Evolutionary conservation across 352 stramenopile genomes (phyloP).

Genomic region (Phytopythium oedochilum): DNA sequence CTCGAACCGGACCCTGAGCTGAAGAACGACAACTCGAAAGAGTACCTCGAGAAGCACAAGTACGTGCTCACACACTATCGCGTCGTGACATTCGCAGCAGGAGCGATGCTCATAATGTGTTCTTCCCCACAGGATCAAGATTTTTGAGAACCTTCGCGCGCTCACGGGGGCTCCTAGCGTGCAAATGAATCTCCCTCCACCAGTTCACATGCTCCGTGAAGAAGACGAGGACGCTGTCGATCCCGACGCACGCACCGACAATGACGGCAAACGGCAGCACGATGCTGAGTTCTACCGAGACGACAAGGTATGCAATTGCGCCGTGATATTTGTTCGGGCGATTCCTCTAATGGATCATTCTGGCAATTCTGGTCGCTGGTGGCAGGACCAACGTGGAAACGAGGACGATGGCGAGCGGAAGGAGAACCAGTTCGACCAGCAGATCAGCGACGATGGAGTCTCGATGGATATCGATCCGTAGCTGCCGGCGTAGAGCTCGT

Average conservation of each 20-base stretch:
- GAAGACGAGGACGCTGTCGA: constrained; percentile 76
- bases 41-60: constrained; percentile 87
- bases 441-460: constrained; percentile 45
- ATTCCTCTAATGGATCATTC: too few species aligned
- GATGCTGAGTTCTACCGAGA: constrained; percentile 82
- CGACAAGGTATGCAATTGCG: constrained; percentile 45
- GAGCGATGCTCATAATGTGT: background rate
- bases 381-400: constrained; percentile 55
- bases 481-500: too few species aligned
- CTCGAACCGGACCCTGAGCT: constrained; percentile 71
- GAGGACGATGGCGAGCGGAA: constrained; percentile 18
- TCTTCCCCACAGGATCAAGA: constrained; percentile 49
- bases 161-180: constrained; percentile 75
- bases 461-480: constrained; percentile 71
- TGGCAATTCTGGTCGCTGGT: background rate
- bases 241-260: constrained; percentile 62
- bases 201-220: constrained; percentile 63
- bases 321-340: too few species aligned
- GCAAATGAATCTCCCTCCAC: constrained; percentile 74
- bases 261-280: constrained; percentile 65
- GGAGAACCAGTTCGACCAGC: constrained; percentile 18
- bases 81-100: background rate
- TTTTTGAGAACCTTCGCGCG: constrained; percentile 78
- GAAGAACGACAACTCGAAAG: constrained; percentile 79
- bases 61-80: constrained; percentile 17